Conservation (phyloP, 2,329 filamentous ascomycete species). For the Dryadomyces quercivorus region DNA sequence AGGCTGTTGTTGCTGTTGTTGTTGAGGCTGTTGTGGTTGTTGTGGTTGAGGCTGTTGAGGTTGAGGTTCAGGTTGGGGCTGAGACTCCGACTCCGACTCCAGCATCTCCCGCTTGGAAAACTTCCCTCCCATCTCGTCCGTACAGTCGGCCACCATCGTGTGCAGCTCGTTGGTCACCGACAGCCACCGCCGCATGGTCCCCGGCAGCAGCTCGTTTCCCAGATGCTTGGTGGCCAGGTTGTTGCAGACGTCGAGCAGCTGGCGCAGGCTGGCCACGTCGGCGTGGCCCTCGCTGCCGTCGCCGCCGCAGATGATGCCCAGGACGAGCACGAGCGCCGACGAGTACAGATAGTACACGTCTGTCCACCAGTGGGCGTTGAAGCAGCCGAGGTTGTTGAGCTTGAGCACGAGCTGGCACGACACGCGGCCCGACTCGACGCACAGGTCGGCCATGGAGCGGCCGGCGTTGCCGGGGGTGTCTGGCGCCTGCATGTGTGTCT, state of each 20-base stretch:
- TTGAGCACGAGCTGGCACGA: not conserved
- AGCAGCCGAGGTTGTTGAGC: not conserved
- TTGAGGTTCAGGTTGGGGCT: not conserved
- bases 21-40: not conserved
- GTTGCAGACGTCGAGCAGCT: not conserved
- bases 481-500: too few relatives aligned
- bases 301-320: not conserved
- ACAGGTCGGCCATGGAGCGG: not conserved
- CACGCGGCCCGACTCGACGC: not conserved
- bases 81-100: too few relatives aligned
- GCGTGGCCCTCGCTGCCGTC: not conserved
- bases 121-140: not conserved
- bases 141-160: not conserved
- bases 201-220: not conserved
- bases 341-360: not conserved
- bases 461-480: too few relatives aligned
- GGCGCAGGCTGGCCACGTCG: not conserved
- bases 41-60: not conserved
- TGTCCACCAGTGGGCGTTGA: not conserved
- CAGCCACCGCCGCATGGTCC: not conserved
- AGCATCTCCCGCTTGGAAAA: too few relatives aligned
- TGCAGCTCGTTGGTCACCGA: not conserved
- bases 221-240: not conserved
- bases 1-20: not conserved
- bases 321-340: not conserved